Evolutionary conservation across 148 eudicot species (phyloP).

Genomic region (Rhododendron vialii): DNA sequence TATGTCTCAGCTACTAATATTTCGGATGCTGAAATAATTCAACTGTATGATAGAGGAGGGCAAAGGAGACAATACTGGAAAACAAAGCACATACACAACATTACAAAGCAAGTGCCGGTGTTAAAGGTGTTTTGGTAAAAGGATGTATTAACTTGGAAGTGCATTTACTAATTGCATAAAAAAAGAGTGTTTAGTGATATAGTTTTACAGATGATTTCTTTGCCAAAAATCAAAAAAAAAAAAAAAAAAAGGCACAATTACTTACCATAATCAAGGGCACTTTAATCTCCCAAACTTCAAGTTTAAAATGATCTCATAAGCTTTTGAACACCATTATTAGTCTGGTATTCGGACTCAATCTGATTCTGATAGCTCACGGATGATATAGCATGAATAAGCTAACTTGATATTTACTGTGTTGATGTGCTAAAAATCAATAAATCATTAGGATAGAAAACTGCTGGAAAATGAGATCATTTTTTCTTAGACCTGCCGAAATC

Average conservation of each 20-base stretch:
- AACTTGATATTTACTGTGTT: neutral
- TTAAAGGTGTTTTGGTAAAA: neutral
- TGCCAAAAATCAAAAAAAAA: neutral
- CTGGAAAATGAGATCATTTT: neutral
- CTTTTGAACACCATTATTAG: neutral
- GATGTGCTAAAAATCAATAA: neutral
- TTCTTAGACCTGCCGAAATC: neutral
- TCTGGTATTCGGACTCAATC: neutral
- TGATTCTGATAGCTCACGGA: neutral
- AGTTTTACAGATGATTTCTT: neutral
- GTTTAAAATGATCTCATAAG: neutral
- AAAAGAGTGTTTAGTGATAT: neutral
- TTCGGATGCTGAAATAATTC: neutral
- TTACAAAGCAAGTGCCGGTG: neutral
- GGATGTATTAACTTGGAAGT: neutral
- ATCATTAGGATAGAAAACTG: neutral
- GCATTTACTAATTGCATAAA: neutral
- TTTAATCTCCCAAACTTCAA: neutral
- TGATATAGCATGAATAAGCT: neutral
- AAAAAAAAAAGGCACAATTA: neutral
- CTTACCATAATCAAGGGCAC: neutral
- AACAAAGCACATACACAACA: neutral
- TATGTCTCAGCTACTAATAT: neutral
- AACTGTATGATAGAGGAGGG: neutral
- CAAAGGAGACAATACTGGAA: neutral